Evolutionary conservation across 1,139 yeast genomes (phyloP).

Genomic region (Taphrina communis): DNA sequence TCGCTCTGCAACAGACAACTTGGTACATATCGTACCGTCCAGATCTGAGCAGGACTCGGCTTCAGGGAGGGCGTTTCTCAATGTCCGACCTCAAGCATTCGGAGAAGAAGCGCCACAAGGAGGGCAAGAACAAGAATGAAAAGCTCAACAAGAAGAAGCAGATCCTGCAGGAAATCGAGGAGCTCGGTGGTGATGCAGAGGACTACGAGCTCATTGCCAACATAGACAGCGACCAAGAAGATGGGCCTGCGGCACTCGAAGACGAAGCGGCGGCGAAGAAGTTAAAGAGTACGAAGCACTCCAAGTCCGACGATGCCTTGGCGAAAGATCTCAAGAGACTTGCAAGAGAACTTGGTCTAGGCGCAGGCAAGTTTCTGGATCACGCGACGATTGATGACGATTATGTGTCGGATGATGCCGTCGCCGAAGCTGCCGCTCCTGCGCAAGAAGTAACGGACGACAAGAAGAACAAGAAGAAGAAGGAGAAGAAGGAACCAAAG

Average conservation of each 20-base stretch:
- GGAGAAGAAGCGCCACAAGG: constrained; percentile 34
- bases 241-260: constrained; percentile 44
- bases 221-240: constrained; percentile 58
- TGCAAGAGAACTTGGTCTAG: constrained; percentile 60
- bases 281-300: constrained; percentile 58
- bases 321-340: constrained; percentile 52
- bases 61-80: background rate
- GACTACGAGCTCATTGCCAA: constrained; percentile 63
- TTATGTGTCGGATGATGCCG: constrained; percentile 49
- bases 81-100: constrained; percentile 32
- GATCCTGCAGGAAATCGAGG: constrained; percentile 49
- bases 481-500: constrained; percentile 49
- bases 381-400: constrained; percentile 64
- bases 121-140: constrained; percentile 24
- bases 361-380: constrained; percentile 65
- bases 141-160: constrained; percentile 24
- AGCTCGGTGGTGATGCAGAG: constrained; percentile 71
- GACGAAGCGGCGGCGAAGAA: constrained; percentile 46
- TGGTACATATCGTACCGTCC: background rate
- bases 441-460: constrained; percentile 51
- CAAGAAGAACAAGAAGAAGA: constrained; percentile 53
- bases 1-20: background rate
- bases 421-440: constrained; percentile 36
- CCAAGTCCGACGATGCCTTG: constrained; percentile 68
- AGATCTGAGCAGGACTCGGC: too few species aligned